Conservation (phyloP, 805 yeast genomes). For the Monosporozyma solicola region DNA sequence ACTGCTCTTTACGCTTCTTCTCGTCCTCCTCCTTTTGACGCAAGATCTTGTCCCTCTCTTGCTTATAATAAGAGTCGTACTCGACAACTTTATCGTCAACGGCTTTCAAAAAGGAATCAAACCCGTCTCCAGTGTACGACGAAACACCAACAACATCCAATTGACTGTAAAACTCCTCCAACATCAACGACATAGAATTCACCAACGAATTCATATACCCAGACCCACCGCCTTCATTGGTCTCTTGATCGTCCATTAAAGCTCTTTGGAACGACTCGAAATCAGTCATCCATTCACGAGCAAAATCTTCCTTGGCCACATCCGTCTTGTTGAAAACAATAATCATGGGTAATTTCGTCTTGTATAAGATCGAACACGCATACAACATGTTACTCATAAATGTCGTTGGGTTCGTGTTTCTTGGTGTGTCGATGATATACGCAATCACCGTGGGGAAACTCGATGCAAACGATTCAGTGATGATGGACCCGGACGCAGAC, state of each 20-base stretch:
- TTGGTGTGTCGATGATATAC: conserved; percentile 92
- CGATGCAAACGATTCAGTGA: conserved; percentile 93
- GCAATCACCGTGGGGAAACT: conserved; percentile 94
- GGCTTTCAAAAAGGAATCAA: conserved; percentile 79
- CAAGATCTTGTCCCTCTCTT: conserved; percentile 75
- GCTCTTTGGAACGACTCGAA: conserved; percentile 87
- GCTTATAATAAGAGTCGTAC: conserved; percentile 70
- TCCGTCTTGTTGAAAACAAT: conserved; percentile 94
- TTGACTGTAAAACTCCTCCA: conserved; percentile 92
- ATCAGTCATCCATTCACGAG: conserved; percentile 95
- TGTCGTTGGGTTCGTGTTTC: conserved; percentile 90
- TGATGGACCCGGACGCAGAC: conserved; percentile 95
- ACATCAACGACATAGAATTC: conserved; percentile 90
- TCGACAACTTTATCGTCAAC: conserved; percentile 85
- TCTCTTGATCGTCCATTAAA: conserved; percentile 54
- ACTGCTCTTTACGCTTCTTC: conserved; percentile 58
- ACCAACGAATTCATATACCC: conserved; percentile 93
- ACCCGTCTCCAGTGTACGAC: conserved; percentile 87
- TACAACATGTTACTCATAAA: conserved; percentile 97
- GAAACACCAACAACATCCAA: conserved; percentile 90
- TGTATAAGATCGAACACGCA: conserved; percentile 93
- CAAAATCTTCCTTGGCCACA: conserved; percentile 74
- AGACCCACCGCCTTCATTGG: conserved; percentile 45
- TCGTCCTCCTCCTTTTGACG: conserved; percentile 72
- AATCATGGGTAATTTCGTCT: conserved; percentile 94